Conservation (phyloP, 257 asterid genomes). For the Salvia splendens region DNA sequence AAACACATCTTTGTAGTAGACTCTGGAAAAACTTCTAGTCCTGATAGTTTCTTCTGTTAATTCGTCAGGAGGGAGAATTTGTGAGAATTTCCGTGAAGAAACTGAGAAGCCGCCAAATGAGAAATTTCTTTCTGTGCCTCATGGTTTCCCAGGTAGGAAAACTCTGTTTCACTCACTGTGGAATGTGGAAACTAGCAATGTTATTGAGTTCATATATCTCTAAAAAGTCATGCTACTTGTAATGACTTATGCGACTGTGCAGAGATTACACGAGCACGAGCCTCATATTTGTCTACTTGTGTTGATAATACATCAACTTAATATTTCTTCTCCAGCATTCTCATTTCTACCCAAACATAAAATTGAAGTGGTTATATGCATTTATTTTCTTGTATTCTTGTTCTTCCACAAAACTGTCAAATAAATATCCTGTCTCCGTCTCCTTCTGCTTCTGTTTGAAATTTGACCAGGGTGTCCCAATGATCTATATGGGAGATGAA, state of each 20-base stretch:
- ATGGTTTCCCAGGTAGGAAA: constrained; percentile 92
- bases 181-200: neutral
- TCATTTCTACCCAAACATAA: neutral
- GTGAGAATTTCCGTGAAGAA: constrained; percentile 72
- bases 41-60: constrained; percentile 24
- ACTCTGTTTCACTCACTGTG: constrained; percentile 1
- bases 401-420: constrained; percentile 6
- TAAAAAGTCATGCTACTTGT: neutral
- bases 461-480: constrained; percentile 83
- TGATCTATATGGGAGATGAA: constrained; percentile 97
- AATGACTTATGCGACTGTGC: neutral
- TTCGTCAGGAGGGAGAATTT: constrained; percentile 85
- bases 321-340: neutral
- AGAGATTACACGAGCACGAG: constrained; percentile 6
- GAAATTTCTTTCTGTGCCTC: constrained; percentile 84
- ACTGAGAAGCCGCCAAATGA: constrained; percentile 89
- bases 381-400: neutral
- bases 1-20: neutral
- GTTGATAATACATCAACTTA: neutral
- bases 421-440: constrained; percentile 7
- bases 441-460: constrained; percentile 13
- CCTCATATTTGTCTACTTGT: constrained; percentile 4
- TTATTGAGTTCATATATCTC: neutral
- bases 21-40: neutral
- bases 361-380: neutral